These are phyloP conservation scores for Curvularia sp. DNA, from an alignment of 2,329 filamentous ascomycete species.

Conservation along the genomic window DNA sequence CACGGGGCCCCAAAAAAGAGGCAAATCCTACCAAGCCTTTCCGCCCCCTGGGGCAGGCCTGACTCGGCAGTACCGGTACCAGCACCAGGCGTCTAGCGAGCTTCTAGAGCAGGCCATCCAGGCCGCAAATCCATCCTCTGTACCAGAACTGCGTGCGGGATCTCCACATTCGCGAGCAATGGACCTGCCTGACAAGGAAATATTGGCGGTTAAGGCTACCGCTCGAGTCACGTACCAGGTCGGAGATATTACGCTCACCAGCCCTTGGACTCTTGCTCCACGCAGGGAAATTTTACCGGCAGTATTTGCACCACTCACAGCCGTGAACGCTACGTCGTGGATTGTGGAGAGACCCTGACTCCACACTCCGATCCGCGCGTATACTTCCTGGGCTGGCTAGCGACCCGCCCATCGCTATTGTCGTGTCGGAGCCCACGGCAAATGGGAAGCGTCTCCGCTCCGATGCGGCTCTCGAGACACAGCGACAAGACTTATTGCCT, in stretches of 20 bases:
- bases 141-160: conserved; percentile 17
- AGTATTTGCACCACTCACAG: conserved; percentile 18
- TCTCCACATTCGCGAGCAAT: conserved; percentile 14
- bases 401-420: conserved; percentile 1
- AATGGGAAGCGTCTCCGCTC: conserved; percentile 13
- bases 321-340: conserved; percentile 7
- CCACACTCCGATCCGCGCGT: conserved; percentile 10
- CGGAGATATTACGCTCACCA: conserved; percentile 1
- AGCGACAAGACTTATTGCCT: background rate
- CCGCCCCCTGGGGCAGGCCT: conserved; percentile 24
- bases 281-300: conserved; percentile 10
- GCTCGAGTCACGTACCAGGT: conserved; percentile 10
- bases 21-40: conserved; percentile 13
- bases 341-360: conserved; percentile 12
- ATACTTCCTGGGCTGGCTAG: conserved; percentile 1
- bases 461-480: conserved; percentile 13
- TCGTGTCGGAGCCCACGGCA: background rate
- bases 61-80: conserved; percentile 24
- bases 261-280: conserved; percentile 1
- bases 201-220: conserved; percentile 16
- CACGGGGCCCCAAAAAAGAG: conserved; percentile 5
- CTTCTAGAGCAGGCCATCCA: conserved; percentile 22
- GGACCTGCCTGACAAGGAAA: conserved; percentile 19
- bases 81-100: conserved; percentile 35
- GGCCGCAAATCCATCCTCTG: conserved; percentile 15